These are phyloP conservation scores for Colletotrichum phormii DNA, from an alignment of 2,329 filamentous ascomycete genomes.

Conservation along the genomic window DNA sequence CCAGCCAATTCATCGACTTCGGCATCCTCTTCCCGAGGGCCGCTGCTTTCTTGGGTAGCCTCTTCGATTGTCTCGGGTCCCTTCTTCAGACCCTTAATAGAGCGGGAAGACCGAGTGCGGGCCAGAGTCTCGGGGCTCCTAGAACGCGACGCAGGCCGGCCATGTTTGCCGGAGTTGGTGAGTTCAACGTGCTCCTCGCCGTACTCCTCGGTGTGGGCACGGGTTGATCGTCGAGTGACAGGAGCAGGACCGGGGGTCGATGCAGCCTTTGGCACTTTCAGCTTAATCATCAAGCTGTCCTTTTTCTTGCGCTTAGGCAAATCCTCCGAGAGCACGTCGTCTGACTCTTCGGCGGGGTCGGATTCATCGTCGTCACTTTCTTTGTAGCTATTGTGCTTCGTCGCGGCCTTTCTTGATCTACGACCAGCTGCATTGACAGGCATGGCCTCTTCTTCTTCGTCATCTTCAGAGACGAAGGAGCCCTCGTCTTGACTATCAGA, in stretches of 20 bases:
- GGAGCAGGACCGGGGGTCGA: constrained; percentile 28
- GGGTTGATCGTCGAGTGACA: constrained; percentile 59
- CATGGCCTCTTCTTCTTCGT: constrained; percentile 52
- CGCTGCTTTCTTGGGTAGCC: constrained; percentile 64
- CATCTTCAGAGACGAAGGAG: constrained; percentile 58
- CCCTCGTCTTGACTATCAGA: constrained; percentile 65
- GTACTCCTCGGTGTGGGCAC: constrained; percentile 65
- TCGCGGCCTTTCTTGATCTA: constrained; percentile 59
- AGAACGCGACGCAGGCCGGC: constrained; percentile 59
- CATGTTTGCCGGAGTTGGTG: constrained; percentile 71
- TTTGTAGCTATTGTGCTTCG: constrained; percentile 58
- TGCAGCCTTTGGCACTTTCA: constrained; percentile 51
- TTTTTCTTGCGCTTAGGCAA: constrained; percentile 41
- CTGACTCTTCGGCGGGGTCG: constrained; percentile 44
- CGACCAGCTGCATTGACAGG: constrained; percentile 61
- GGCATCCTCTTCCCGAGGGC: constrained; percentile 48
- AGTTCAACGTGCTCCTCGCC: constrained; percentile 68
- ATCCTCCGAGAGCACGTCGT: constrained; percentile 39
- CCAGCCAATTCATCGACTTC: constrained; percentile 53
- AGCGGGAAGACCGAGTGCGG: constrained; percentile 60
- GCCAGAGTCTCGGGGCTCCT: constrained; percentile 65
- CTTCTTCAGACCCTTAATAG: constrained; percentile 62
- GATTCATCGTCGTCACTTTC: constrained; percentile 58
- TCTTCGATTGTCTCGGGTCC: constrained; percentile 62
- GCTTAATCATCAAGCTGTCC: constrained; percentile 53